Conservation (phyloP, 768 basidiomycete genomes). For the Russula sp. region DNA sequence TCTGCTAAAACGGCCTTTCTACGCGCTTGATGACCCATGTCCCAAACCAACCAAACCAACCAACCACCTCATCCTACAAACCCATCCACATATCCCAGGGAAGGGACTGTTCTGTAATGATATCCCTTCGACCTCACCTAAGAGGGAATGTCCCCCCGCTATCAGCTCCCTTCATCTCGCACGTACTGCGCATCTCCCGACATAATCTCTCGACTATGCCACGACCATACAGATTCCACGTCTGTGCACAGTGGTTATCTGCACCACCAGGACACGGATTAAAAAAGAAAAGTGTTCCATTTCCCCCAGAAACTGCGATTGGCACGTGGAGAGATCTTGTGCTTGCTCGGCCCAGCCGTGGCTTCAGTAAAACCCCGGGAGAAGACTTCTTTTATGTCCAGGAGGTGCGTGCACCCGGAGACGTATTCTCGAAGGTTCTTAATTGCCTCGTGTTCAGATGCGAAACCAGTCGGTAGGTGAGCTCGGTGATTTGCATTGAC, state of each 20-base stretch:
- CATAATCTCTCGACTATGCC: constrained; percentile 26
- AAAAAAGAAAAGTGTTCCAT: constrained; percentile 38
- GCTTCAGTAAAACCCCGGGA: constrained; percentile 38
- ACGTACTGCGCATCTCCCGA: background rate
- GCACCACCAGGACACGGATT: constrained; percentile 45
- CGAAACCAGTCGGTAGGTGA: constrained; percentile 65
- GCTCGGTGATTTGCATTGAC: constrained; percentile 6
- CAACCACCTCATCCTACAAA: background rate
- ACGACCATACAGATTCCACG: constrained; percentile 62
- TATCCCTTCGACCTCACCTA: background rate
- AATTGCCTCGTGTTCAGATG: constrained; percentile 44
- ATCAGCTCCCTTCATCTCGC: background rate
- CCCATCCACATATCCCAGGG: background rate
- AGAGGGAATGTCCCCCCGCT: background rate
- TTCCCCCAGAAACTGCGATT: constrained; percentile 49
- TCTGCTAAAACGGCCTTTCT: too few species aligned
- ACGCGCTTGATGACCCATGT: too few species aligned
- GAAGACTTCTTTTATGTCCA: constrained; percentile 64
- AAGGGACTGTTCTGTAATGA: background rate
- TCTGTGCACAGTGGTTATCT: constrained; percentile 72
- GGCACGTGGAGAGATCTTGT: constrained; percentile 64
- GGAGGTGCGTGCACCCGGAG: constrained; percentile 41
- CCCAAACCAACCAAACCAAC: too few species aligned
- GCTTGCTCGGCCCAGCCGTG: constrained; percentile 40
- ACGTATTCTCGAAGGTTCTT: background rate